Evolutionary conservation across 208 protist species (phyloP), one percentile per base, ranked within the genome.

Genomic region (Leptomonas seymouri): DNA sequence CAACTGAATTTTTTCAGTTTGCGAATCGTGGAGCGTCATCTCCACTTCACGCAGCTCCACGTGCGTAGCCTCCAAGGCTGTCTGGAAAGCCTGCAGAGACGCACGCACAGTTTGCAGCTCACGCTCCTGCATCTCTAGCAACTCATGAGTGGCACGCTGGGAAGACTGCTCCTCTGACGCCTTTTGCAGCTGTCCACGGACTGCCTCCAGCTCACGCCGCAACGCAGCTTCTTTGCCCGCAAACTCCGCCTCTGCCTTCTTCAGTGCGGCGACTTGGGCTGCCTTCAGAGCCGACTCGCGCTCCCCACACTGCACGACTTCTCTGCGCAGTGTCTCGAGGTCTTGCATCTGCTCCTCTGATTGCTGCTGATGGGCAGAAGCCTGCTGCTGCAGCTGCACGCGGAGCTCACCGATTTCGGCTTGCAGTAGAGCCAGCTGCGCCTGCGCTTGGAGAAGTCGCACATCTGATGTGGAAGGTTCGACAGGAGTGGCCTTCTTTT

Each of bases 1-100:
- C 25, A 81, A 34, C 51, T 78, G 63, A 1, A 63, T 68, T 12
- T 55, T 63, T 18, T 59, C 68, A 4, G 74, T 54, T 20, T 42
- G 63, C 44, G 55, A 65, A 8, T 42, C 44, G 25, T 72, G 57
- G 16, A 71, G 51, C 18, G 51, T 44, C 58, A 70, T 71, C 41
- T 78, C 45, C 42, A 67, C 53, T 25, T 74, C 69, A 18, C 61
- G 57, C 36, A 59, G 59, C 50, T 74, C 59, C 11, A 3, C 51
- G 42, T 67, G 67, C 27, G 59, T 48, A 11, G 53, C 50, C 57
- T 65, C 67, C 27, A 74, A 27, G 3, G 49, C 57, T 25, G 67
- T 27, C 44, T 74, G 51, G 4, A 54, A 16, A 2, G 54, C 15
- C 48, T 63, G 51, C 28, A 68, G 14, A 11, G 69, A 68, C 11